phyloP scores from a whole-genome alignment of 2,329 filamentous ascomycete genomes.

The Botryotinia globosa region DNA sequence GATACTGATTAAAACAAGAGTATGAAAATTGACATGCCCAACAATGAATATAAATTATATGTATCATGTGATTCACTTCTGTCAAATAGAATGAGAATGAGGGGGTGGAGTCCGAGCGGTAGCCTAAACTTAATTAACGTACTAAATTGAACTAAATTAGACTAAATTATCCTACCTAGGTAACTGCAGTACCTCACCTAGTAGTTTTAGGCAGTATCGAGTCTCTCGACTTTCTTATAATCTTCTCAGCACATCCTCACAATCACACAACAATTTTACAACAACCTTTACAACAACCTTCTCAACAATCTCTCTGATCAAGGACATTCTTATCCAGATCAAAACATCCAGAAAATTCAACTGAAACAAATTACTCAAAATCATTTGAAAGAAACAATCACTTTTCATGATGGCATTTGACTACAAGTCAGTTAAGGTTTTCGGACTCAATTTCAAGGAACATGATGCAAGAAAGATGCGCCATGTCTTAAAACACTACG shows the following conservation, averaged over 20 bases:
- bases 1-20: background rate
- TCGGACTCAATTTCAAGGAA: conserved; percentile 29
- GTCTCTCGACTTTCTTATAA: background rate
- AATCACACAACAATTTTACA: background rate
- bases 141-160: background rate
- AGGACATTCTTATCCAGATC: background rate
- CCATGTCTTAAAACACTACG: conserved; percentile 27
- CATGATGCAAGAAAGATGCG: conserved; percentile 30
- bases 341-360: too few relatives aligned
- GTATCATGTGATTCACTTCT: background rate
- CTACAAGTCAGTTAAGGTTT: conserved; percentile 18
- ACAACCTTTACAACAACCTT: background rate
- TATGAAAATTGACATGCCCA: background rate
- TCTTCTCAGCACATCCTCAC: background rate
- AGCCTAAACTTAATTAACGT: background rate
- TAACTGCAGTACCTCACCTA: background rate
- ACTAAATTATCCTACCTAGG: background rate
- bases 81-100: background rate
- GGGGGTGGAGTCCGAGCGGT: background rate
- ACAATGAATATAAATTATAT: background rate
- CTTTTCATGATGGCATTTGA: background rate
- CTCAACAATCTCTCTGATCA: background rate
- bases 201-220: background rate
- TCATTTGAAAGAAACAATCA: background rate
- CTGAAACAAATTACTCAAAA: too few relatives aligned